Percentiles rank a stretch among this genome's conserved stretches.
These are phyloP conservation scores for Morella rubra DNA, from an alignment of 306 rosid genomes.

Conservation along the genomic window DNA sequence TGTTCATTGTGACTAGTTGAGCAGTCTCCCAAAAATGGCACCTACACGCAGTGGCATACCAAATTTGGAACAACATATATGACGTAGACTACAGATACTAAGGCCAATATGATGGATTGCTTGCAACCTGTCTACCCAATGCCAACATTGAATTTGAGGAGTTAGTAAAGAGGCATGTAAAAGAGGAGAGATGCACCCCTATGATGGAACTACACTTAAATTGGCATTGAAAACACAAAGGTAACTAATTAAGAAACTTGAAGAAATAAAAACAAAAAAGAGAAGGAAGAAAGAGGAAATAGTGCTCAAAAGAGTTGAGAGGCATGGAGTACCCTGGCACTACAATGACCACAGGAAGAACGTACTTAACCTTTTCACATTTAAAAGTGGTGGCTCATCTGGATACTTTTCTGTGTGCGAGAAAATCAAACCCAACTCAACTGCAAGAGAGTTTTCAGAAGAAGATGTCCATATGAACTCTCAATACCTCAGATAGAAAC, in stretches of 20 bases:
- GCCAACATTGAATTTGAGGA: not conserved
- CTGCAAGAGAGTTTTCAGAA: constrained; percentile 53
- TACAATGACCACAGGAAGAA: not conserved
- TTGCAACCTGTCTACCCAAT: not conserved
- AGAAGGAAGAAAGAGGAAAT: not conserved
- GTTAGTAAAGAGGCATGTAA: not conserved
- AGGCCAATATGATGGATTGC: not conserved
- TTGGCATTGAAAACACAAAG: constrained; percentile 1
- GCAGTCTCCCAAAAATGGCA: too few relatives aligned
- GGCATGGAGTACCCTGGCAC: not conserved
- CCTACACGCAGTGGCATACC: not conserved
- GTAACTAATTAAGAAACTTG: not conserved
- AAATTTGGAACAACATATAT: not conserved
- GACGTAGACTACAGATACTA: not conserved
- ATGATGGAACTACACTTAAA: not conserved
- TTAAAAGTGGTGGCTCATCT: constrained; percentile 97
- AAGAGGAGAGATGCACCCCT: not conserved
- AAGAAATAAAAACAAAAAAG: too few relatives aligned
- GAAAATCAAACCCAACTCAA: constrained; percentile 89
- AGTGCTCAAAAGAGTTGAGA: constrained; percentile 2
- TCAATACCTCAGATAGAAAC: constrained; percentile 10
- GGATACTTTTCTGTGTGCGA: constrained; percentile 92
- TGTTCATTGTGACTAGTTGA: too few relatives aligned
- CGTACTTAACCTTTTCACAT: constrained; percentile 63
- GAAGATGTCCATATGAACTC: constrained; percentile 20